Evolutionary conservation across 192 early-diverging fungal genomes (phyloP), one percentile per base, ranked within the genome.

Genomic region (Linnemannia elongata): DNA sequence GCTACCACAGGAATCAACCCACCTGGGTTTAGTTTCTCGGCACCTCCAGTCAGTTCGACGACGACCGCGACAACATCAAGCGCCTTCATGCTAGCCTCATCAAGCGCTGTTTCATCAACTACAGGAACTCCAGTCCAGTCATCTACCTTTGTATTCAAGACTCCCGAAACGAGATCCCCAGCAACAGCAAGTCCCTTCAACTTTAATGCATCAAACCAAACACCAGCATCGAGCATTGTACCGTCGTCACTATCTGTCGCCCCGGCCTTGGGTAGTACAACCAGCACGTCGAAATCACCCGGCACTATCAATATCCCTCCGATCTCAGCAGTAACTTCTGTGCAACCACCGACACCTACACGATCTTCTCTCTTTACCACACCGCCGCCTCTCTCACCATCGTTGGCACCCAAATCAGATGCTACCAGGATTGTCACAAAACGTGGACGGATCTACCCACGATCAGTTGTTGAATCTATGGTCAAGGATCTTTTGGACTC

Each of bases 391-490:
- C 18, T 69, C 20, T 17, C 57, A 12, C 17, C 69, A 33, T 54
- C 72, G 7, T 41, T 69, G 4, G 27, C 79, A 74, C 79, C 80
- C 6, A 78, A 70, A 33, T 81, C 85, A 9, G 84, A 86, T 74
- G 75, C 79, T 0, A 77, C 55, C 0, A 73, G 45, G 24, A 77
- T 86, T 63, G 79, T 86, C 1, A 81, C 79, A 6, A 80, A 55
- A 36, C 68, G 79, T 0, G 84, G 84, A 3, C 75, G 57, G 60
- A 69, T 81, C 41, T 86, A 81, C 33, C 84, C 84, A 27, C 68
- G 84, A 36, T 60, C 66, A 20, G 38, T 86, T 35, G 78, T 86
- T 0, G 79, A 86, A 42, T 63, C 78, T 18, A 55, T 81, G 0
- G 30, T 73, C 36, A 72, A 77, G 12, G 79, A 77, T 18, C 41